Evolutionary conservation across 148 eudicot species (phyloP).

Genomic region (Rhododendron molle): DNA sequence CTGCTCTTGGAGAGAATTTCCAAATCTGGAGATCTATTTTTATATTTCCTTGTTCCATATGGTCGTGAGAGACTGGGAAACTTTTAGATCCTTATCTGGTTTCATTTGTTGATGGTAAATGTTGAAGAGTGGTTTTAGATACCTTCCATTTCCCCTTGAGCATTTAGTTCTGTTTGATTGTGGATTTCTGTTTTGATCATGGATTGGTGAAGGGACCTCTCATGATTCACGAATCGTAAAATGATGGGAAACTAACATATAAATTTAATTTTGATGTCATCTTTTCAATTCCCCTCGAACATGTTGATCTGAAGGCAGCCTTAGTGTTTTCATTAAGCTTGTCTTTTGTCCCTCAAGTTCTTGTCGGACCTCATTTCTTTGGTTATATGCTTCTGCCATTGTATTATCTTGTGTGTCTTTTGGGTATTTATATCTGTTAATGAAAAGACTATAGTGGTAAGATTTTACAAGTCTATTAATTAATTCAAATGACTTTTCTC

Average conservation of each 20-base stretch:
- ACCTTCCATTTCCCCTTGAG: background rate
- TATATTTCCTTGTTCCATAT: background rate
- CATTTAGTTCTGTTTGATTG: background rate
- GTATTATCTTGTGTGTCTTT: background rate
- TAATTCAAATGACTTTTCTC: background rate
- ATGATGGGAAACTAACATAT: background rate
- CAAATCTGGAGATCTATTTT: background rate
- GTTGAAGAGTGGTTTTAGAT: background rate
- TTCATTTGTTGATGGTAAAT: background rate
- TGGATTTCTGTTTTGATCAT: background rate
- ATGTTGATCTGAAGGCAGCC: background rate
- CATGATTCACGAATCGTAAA: background rate
- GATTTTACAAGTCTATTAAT: background rate
- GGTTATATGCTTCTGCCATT: background rate
- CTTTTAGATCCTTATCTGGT: background rate
- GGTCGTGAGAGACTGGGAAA: background rate
- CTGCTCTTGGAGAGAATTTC: background rate
- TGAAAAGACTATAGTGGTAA: background rate
- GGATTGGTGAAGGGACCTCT: background rate
- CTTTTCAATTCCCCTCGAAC: background rate
- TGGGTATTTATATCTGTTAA: background rate
- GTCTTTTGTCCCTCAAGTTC: background rate
- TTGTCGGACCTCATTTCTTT: background rate
- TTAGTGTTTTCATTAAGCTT: background rate
- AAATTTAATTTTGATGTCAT: background rate